Evolutionary conservation across 768 basidiomycete species (phyloP), one percentile per base, ranked within the genome.

Genomic region (Boletus coccyginus): DNA sequence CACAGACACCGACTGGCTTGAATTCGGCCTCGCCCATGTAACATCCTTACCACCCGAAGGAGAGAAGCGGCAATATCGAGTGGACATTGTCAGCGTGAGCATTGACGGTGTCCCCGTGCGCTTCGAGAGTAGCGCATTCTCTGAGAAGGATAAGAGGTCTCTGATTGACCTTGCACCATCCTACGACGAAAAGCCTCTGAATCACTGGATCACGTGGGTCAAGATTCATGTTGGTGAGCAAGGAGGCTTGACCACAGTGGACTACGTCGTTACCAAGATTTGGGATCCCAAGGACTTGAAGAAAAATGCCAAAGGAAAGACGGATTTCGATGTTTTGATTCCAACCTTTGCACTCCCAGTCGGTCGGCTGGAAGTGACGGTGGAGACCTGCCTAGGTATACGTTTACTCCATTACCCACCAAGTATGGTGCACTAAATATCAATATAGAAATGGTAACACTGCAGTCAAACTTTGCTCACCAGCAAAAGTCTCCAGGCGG

Each of bases 321-420:
- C 62, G 4, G 57, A 64, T 29, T 52, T 85, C 17, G 70, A 81
- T 58, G 68, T 90, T 19, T 71, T 87, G 44, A 67, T 92, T 43
- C 90, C 90, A 9, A 81, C 83, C n/a, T 92, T 92, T 63, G 68
- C 81, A 5, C 71, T 90, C n/a, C 82, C 88, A 8, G 74, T 92
- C 42, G 84, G 85, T 44, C 76, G 78, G 65, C 70, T 91, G 55
- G 84, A 88, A 64, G 86, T 89, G 2, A 75, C 75, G 21, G 67
- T 92, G 48, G 82, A 84, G 46, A 67, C 70, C 19, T 68, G 73
- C 59, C 63, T 77, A 60, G 86, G 90, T 87, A 67, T 57, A 81
- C 65, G 14, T 36, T 38, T 21, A 21, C 14, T 35, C 27, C 29
- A 35, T 32, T 45, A 3, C 14, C n/a, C 32, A 42, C 14, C 53